Conservation (phyloP, 2,329 filamentous ascomycete genomes). For the Acrodontium crateriforme region DNA sequence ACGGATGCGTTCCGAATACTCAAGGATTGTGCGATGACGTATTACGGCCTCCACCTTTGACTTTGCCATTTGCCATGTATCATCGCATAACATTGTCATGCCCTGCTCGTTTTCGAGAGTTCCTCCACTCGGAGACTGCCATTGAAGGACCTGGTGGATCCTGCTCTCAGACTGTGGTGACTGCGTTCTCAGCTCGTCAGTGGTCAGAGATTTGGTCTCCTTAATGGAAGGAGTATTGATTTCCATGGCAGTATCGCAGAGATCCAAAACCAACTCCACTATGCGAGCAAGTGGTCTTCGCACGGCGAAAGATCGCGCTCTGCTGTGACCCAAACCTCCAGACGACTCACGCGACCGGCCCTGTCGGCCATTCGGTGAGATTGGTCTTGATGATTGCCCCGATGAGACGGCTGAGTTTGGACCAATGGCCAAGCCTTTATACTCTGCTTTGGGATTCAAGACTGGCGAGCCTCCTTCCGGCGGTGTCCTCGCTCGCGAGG, state of each 20-base stretch:
- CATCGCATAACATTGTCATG: conserved; percentile 70
- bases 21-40: conserved; percentile 80
- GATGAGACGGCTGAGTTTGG: conserved; percentile 56
- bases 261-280: conserved; percentile 83
- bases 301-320: conserved; percentile 80
- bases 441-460: conserved; percentile 45
- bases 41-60: conserved; percentile 88
- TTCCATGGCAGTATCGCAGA: conserved; percentile 90
- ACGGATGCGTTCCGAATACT: conserved; percentile 90
- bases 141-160: conserved; percentile 86
- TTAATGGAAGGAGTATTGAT: conserved; percentile 91
- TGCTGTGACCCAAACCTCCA: conserved; percentile 60
- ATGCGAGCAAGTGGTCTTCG: conserved; percentile 82
- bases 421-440: conserved; percentile 78
- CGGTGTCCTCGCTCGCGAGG: too few relatives aligned
- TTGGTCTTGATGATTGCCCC: conserved; percentile 51
- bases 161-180: conserved; percentile 93
- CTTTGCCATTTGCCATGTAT: conserved; percentile 73
- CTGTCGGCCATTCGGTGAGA: conserved; percentile 52
- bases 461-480: conserved; percentile 31
- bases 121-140: conserved; percentile 87
- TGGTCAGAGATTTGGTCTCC: conserved; percentile 53
- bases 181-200: conserved; percentile 73
- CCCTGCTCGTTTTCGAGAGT: conserved; percentile 90
- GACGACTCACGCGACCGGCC: conserved; percentile 56